Evolutionary conservation across 2,329 filamentous ascomycete genomes (phyloP).

Genomic region (Exophiala bonariae): DNA sequence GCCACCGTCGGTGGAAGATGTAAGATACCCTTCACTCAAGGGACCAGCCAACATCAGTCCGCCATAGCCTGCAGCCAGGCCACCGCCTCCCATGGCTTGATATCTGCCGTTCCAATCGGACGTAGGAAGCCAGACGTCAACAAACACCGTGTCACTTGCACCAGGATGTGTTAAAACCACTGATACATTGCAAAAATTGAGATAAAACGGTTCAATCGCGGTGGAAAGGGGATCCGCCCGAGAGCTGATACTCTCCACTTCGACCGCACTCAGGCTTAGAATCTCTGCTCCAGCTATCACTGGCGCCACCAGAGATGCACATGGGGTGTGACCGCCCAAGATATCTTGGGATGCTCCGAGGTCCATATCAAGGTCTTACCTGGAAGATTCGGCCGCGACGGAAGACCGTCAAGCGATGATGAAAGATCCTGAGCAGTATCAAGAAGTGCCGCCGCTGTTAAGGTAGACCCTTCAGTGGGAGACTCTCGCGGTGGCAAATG

Average conservation of each 20-base stretch:
- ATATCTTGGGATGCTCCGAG: too few relatives aligned
- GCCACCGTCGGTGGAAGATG: slow-evolving; percentile 26
- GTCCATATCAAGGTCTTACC: not conserved
- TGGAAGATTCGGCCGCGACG: too few relatives aligned
- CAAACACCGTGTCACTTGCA: slow-evolving; percentile 36
- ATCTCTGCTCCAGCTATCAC: slow-evolving; percentile 8
- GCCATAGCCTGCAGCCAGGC: slow-evolving; percentile 21
- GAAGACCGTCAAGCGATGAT: too few relatives aligned
- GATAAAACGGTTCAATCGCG: not conserved
- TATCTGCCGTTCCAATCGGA: slow-evolving; percentile 41
- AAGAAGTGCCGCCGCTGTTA: too few relatives aligned
- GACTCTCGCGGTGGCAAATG: too few relatives aligned
- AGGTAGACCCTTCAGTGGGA: too few relatives aligned
- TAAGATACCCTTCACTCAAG: slow-evolving; percentile 20
- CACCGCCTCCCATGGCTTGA: slow-evolving; percentile 41
- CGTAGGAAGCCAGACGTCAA: slow-evolving; percentile 28
- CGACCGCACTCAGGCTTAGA: slow-evolving; percentile 3
- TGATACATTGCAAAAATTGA: slow-evolving; percentile 28
- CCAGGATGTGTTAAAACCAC: slow-evolving; percentile 44
- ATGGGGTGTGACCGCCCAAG: slow-evolving; percentile 5
- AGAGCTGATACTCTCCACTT: slow-evolving; percentile 9
- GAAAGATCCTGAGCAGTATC: too few relatives aligned
- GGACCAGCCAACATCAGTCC: slow-evolving; percentile 16
- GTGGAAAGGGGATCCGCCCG: slow-evolving; percentile 3
- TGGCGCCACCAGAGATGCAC: slow-evolving; percentile 7